Evolutionary conservation across 2,329 filamentous ascomycete genomes (phyloP).

Genomic region (Fusarium sp.): DNA sequence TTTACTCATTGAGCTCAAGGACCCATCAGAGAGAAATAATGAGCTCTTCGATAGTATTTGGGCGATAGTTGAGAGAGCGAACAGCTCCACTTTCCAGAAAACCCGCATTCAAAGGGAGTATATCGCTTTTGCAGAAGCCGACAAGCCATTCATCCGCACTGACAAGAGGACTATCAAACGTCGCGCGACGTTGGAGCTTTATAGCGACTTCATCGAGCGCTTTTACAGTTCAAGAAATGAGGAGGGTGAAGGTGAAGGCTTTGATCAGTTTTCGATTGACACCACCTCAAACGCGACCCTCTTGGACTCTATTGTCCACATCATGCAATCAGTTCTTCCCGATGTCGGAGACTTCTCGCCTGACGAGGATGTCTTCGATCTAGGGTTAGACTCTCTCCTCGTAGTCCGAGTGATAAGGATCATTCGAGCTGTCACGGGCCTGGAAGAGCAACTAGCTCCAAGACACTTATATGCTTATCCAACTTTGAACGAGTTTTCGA

Average conservation of each 20-base stretch:
- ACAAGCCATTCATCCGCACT: constrained; percentile 8
- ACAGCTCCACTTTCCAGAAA: constrained; percentile 11
- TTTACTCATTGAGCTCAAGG: constrained; percentile 1
- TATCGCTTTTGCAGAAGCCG: neutral
- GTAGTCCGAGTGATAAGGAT: constrained; percentile 12
- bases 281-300: neutral
- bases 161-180: constrained; percentile 16
- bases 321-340: constrained; percentile 1
- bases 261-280: constrained; percentile 1
- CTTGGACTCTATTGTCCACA: neutral
- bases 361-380: constrained; percentile 1
- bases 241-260: constrained; percentile 1
- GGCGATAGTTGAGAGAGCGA: constrained; percentile 1
- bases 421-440: neutral
- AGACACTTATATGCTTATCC: constrained; percentile 6
- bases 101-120: neutral
- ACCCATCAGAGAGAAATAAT: neutral
- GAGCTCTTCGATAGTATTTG: constrained; percentile 17
- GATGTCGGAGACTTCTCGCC: neutral
- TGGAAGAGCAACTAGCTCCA: constrained; percentile 13
- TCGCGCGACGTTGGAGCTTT: constrained; percentile 5
- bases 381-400: constrained; percentile 5
- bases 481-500: neutral
- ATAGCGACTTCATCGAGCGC: constrained; percentile 5
- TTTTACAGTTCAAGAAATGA: constrained; percentile 11